These are phyloP conservation scores for Melampsora larici-populina DNA, from an alignment of 1,284 basidiomycete genomes.

Conservation along the genomic window DNA sequence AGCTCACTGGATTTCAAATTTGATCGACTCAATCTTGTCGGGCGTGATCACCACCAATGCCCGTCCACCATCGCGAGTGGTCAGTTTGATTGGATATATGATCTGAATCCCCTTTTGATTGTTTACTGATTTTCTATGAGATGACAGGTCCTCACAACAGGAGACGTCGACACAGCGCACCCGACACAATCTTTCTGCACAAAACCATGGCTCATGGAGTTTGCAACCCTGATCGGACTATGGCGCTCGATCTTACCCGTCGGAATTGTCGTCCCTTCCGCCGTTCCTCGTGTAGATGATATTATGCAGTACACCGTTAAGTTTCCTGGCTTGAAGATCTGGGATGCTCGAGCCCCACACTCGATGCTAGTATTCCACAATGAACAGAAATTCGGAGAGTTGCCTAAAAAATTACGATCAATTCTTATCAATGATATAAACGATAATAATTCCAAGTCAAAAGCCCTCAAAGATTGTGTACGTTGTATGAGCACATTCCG, in stretches of 20 bases:
- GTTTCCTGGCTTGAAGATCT: neutral
- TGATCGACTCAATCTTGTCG: neutral
- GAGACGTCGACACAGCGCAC: neutral
- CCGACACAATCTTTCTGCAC: neutral
- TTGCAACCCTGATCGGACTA: neutral
- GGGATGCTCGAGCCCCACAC: neutral
- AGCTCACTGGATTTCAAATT: too few relatives aligned
- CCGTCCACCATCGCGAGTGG: neutral
- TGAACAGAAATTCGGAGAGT: neutral
- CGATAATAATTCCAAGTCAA: neutral
- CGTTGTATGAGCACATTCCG: neutral
- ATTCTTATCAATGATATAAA: neutral
- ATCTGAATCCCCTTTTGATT: too few relatives aligned
- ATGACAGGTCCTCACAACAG: neutral
- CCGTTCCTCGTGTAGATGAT: neutral
- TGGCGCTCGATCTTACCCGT: neutral
- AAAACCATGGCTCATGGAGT: neutral
- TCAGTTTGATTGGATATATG: neutral
- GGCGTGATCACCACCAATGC: neutral
- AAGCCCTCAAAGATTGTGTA: neutral
- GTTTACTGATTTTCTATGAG: neutral
- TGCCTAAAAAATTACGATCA: neutral
- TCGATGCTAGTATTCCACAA: too few relatives aligned
- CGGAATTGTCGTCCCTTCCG: neutral
- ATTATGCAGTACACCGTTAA: neutral